A percentile compares a stretch with the other conserved stretches of the same genome.
phyloP scores from a whole-genome alignment of 768 basidiomycete species.

The Psilocybe cubensis region DNA sequence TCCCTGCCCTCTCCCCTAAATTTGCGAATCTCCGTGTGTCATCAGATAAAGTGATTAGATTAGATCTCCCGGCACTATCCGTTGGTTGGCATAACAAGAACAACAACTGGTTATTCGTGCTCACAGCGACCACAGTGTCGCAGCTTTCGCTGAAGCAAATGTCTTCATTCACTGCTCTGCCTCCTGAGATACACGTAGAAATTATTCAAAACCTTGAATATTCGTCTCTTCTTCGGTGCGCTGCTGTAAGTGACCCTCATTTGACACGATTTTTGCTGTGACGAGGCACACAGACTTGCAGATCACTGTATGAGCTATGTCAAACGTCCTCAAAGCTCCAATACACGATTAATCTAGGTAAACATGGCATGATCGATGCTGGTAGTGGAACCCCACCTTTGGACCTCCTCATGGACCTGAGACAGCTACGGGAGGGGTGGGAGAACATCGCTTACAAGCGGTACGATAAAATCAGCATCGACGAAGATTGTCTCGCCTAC shows the following conservation, averaged over 20 bases:
- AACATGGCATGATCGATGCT: constrained; percentile 36
- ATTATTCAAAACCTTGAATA: constrained; percentile 7
- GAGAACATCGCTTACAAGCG: constrained; percentile 22
- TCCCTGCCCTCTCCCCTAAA: no score
- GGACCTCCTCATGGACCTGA: constrained; percentile 23
- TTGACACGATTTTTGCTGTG: not conserved
- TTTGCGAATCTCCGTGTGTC: no score
- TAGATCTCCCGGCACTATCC: no score
- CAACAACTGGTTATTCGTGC: no score
- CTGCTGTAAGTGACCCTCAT: constrained; percentile 11
- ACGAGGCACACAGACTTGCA: constrained; percentile 21
- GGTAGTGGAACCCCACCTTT: constrained; percentile 9
- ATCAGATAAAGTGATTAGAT: no score
- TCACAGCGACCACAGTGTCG: not conserved
- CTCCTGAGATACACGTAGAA: constrained; percentile 9
- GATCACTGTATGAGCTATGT: constrained; percentile 24
- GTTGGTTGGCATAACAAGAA: no score
- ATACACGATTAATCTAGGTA: constrained; percentile 41
- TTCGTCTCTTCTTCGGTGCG: constrained; percentile 4
- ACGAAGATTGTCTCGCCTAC: constrained; percentile 42
- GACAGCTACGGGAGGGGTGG: constrained; percentile 28
- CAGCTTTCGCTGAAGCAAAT: not conserved
- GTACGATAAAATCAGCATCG: constrained; percentile 2
- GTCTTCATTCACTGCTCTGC: constrained; percentile 1
- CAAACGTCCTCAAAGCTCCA: constrained; percentile 27